Conservation (phyloP, 140 eudicot species). For the Bidens hawaiensis region DNA sequence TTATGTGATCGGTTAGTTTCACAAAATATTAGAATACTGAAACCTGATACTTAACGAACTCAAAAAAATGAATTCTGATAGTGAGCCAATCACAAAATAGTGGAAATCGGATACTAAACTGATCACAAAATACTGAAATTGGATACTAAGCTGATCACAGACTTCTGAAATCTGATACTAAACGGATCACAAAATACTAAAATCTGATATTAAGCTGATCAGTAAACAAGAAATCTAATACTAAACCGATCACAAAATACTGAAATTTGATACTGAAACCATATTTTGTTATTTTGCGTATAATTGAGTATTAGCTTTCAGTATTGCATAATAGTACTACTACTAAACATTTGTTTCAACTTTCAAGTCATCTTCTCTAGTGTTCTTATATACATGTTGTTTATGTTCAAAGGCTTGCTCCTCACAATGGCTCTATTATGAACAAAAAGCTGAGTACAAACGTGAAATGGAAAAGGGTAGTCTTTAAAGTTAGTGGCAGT, state of each 20-base stretch:
- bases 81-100: too few relatives aligned
- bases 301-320: neutral
- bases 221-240: neutral
- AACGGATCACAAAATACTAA: neutral
- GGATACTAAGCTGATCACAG: neutral
- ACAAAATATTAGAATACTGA: too few relatives aligned
- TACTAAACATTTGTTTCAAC: neutral
- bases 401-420: slow-evolving; percentile 28
- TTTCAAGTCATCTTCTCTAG: too few relatives aligned
- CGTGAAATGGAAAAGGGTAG: slow-evolving; percentile 87
- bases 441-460: slow-evolving; percentile 39
- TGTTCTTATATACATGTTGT: slow-evolving; percentile 10
- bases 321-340: neutral
- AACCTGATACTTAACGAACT: too few relatives aligned
- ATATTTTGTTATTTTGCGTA: neutral
- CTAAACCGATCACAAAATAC: neutral
- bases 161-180: neutral
- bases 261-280: neutral
- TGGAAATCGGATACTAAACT: too few relatives aligned
- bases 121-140: too few relatives aligned
- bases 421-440: slow-evolving; percentile 2
- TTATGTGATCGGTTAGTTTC: too few relatives aligned
- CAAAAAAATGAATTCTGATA: too few relatives aligned
- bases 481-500: slow-evolving; percentile 91
- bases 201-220: neutral